Conservation (phyloP, 768 basidiomycete genomes). For the Lentinula guzmanii region DNA sequence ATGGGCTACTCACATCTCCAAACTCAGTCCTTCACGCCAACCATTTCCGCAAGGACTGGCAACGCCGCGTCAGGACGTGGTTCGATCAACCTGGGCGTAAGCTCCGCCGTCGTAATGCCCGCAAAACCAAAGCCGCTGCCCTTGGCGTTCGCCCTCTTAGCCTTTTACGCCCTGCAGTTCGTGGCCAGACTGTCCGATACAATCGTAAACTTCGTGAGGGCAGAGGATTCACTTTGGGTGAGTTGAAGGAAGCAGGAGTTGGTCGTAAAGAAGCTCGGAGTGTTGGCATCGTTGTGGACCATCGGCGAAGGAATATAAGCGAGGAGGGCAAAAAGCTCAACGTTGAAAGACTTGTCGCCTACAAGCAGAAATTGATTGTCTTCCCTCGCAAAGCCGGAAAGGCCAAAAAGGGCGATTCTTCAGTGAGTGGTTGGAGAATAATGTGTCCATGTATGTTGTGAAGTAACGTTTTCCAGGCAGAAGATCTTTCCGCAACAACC, state of each 20-base stretch:
- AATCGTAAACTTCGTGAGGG: conserved; percentile 97
- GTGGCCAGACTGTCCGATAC: conserved; percentile 94
- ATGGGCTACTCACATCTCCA: neutral
- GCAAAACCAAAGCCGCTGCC: conserved; percentile 83
- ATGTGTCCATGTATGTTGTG: conserved; percentile 5
- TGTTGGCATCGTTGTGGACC: conserved; percentile 94
- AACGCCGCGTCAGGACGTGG: conserved; percentile 93
- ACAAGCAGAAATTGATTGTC: conserved; percentile 89
- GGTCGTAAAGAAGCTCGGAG: conserved; percentile 89
- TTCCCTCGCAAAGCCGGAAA: conserved; percentile 96
- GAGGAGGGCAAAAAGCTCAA: conserved; percentile 97
- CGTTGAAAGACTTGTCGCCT: conserved; percentile 88
- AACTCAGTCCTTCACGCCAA: conserved; percentile 77
- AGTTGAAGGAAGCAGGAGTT: conserved; percentile 95
- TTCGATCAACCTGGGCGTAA: conserved; percentile 99
- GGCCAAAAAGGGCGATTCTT: conserved; percentile 93
- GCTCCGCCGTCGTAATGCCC: conserved; percentile 88
- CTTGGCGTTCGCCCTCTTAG: conserved; percentile 90
- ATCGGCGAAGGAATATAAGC: conserved; percentile 92
- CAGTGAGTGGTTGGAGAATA: conserved; percentile 43
- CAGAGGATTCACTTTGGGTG: conserved; percentile 90
- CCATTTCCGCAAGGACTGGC: conserved; percentile 99
- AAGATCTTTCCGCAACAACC: conserved; percentile 73
- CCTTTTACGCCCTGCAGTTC: conserved; percentile 94
- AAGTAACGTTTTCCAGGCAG: conserved; percentile 44